A percentile compares a stretch with the other conserved stretches of the same genome.
Conservation (phyloP, 768 basidiomycete species). For the Rhodotorula sphaerocarpa region DNA sequence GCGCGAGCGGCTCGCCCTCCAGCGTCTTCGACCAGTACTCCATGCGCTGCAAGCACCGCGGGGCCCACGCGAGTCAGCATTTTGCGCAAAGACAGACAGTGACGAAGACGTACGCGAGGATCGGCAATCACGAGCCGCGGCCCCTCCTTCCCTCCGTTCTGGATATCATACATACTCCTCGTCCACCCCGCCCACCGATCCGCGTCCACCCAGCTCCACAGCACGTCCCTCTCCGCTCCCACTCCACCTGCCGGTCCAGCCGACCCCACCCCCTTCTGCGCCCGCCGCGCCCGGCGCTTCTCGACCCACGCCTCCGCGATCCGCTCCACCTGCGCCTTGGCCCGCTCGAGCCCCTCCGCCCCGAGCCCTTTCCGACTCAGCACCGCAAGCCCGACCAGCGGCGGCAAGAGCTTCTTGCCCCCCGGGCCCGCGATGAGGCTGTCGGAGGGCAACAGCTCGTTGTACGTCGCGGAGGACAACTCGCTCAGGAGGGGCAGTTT, state of each 20-base stretch:
- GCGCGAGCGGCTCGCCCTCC: slow-evolving; percentile 3
- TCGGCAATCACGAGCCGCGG: slow-evolving; percentile 36
- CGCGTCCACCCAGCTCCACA: slow-evolving; percentile 73
- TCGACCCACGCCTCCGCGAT: slow-evolving; percentile 5
- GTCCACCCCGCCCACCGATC: slow-evolving; percentile 79
- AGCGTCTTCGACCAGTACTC: slow-evolving; percentile 20
- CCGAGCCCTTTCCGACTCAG: slow-evolving; percentile 37
- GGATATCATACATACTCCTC: slow-evolving; percentile 80
- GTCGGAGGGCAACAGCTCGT: slow-evolving; percentile 68
- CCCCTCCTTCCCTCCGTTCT: slow-evolving; percentile 35
- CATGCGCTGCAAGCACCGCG: slow-evolving; percentile 5
- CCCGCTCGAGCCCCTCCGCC: slow-evolving; percentile 26
- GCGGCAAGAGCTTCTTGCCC: slow-evolving; percentile 40
- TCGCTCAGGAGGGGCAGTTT: slow-evolving; percentile 66
- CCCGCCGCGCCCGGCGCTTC: not conserved
- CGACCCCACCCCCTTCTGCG: no score
- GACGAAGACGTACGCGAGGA: slow-evolving; percentile 15
- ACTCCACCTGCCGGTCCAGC: not conserved
- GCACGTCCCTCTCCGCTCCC: slow-evolving; percentile 47
- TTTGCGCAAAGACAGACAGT: not conserved
- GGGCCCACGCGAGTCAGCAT: not conserved
- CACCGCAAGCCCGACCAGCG: slow-evolving; percentile 66
- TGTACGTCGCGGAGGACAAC: slow-evolving; percentile 69
- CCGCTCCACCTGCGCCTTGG: not conserved
- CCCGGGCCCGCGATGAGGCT: slow-evolving; percentile 45